Conservation (phyloP, 179 eudicot species). For the Drosera spatulata region DNA sequence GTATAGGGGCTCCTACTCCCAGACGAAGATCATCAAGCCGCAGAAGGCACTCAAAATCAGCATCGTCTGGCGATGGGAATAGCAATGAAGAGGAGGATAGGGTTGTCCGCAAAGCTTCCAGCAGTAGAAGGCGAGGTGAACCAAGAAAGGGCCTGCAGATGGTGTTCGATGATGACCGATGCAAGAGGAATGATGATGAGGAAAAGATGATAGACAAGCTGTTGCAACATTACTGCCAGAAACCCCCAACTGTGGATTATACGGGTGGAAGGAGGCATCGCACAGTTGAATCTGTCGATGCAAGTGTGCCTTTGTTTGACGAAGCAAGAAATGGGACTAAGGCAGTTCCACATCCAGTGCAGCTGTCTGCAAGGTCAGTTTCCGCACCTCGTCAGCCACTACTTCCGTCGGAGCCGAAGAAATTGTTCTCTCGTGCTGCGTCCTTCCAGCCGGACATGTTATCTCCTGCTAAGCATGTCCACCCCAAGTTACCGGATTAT, state of each 20-base stretch:
- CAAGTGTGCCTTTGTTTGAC: conserved; percentile 17
- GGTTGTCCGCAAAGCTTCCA: conserved; percentile 40
- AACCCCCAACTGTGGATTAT: conserved; percentile 45
- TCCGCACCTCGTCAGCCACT: conserved; percentile 62
- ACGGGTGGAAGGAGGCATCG: conserved; percentile 33
- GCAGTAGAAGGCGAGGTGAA: conserved; percentile 63
- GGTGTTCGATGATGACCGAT: conserved; percentile 43
- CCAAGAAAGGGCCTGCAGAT: conserved; percentile 69
- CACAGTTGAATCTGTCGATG: conserved; percentile 12
- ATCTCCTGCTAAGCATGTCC: conserved; percentile 67
- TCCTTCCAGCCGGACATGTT: conserved; percentile 53
- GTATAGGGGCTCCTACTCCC: conserved; percentile 26
- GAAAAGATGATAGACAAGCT: conserved; percentile 72
- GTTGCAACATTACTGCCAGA: conserved; percentile 66
- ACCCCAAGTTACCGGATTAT: conserved; percentile 91
- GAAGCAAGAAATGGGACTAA: conserved; percentile 7
- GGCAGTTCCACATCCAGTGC: conserved; percentile 13
- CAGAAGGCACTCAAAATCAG: conserved; percentile 42
- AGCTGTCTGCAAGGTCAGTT: conserved; percentile 46
- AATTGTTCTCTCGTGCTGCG: conserved; percentile 64
- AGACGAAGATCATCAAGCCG: conserved; percentile 42
- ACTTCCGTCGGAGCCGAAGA: conserved; percentile 34
- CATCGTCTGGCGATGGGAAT: conserved; percentile 21
- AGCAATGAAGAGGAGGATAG: conserved; percentile 32
- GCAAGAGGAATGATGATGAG: conserved; percentile 43